These are phyloP conservation scores for Ogataea paraovalis DNA, from an alignment of 805 yeast species.

Conservation along the genomic window DNA sequence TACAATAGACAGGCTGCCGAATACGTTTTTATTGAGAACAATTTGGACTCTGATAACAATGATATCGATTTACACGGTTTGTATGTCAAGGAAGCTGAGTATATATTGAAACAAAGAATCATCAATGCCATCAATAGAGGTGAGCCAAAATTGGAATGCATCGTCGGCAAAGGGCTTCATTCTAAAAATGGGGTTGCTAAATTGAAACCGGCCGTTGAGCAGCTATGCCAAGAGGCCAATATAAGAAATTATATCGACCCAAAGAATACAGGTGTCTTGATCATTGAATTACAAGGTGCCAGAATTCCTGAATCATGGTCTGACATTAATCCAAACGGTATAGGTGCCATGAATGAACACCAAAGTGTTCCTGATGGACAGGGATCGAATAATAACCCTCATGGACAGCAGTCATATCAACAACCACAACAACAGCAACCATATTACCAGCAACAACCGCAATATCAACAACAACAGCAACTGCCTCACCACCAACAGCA, in stretches of 20 bases:
- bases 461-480: constrained; percentile 26
- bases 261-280: constrained; percentile 76
- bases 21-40: constrained; percentile 82
- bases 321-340: constrained; percentile 27
- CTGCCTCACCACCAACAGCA: constrained; percentile 31
- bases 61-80: constrained; percentile 94
- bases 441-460: constrained; percentile 21
- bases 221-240: constrained; percentile 63
- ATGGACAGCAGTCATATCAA: constrained; percentile 3
- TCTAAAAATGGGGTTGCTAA: constrained; percentile 80
- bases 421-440: constrained; percentile 18
- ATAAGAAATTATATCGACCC: constrained; percentile 60
- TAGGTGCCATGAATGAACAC: constrained; percentile 31
- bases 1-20: constrained; percentile 82
- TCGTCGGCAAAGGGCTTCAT: constrained; percentile 92
- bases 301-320: constrained; percentile 38
- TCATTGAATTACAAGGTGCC: constrained; percentile 57
- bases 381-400: constrained; percentile 3
- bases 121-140: constrained; percentile 55
- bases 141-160: constrained; percentile 67
- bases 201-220: constrained; percentile 84
- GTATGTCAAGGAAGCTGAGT: constrained; percentile 83
- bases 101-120: constrained; percentile 68
- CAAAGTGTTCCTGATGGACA: constrained; percentile 22
- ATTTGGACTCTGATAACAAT: constrained; percentile 76